Evolutionary conservation across 192 early-diverging fungal genomes (phyloP).

Genomic region (Backusella parvicylindrica): DNA sequence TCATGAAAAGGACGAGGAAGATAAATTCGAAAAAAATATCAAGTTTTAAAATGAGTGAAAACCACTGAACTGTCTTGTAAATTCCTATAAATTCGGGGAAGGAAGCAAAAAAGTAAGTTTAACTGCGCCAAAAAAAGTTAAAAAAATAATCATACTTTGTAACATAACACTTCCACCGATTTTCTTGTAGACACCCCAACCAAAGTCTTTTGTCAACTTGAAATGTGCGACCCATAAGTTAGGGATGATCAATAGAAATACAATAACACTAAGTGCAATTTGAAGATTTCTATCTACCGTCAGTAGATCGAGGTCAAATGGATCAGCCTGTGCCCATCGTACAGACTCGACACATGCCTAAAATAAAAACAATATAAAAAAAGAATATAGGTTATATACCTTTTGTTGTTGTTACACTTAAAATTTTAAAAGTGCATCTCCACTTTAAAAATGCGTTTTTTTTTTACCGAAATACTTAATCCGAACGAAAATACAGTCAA

Average conservation of each 20-base stretch:
- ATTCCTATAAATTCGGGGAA: neutral
- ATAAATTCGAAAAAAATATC: neutral
- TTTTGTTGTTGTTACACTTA: neutral
- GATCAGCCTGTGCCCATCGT: neutral
- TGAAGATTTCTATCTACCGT: neutral
- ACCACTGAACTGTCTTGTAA: neutral
- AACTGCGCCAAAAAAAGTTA: neutral
- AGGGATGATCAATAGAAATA: neutral
- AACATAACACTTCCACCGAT: neutral
- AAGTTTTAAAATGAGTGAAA: neutral
- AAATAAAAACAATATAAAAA: neutral
- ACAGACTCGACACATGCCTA: neutral
- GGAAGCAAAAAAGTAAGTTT: neutral
- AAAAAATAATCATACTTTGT: neutral
- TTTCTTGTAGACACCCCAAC: neutral
- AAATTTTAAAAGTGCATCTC: neutral
- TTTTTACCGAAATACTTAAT: neutral
- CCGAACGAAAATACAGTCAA: neutral
- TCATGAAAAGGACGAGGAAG: neutral
- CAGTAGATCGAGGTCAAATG: neutral
- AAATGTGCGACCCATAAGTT: neutral
- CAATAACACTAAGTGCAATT: neutral
- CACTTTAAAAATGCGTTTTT: neutral
- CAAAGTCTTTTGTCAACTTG: neutral
- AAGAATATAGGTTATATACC: neutral